phyloP scores from a whole-genome alignment of 495 filamentous ascomycete genomes.

The Niebla homalea region DNA sequence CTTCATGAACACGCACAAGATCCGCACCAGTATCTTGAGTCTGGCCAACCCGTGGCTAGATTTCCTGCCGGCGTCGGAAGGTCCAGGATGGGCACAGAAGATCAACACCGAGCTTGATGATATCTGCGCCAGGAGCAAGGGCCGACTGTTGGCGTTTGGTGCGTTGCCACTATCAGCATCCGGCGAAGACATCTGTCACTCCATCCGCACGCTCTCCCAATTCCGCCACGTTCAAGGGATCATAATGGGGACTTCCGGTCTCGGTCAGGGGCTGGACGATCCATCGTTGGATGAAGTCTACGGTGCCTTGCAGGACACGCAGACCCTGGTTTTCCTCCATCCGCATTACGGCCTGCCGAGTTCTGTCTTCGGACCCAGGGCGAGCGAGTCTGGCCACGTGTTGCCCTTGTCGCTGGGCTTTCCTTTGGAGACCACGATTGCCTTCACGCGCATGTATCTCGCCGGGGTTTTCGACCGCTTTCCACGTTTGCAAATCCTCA shows the following conservation, averaged over 20 bases:
- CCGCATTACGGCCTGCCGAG: constrained; percentile 84
- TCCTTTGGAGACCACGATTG: constrained; percentile 87
- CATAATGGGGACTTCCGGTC: constrained; percentile 74
- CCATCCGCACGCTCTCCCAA: constrained; percentile 44
- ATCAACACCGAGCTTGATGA: constrained; percentile 68
- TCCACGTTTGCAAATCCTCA: constrained; percentile 51
- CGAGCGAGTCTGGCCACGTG: constrained; percentile 71
- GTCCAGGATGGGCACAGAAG: constrained; percentile 42
- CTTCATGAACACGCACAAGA: constrained; percentile 78
- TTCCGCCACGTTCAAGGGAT: constrained; percentile 65
- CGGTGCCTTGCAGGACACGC: constrained; percentile 46
- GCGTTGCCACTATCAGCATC: constrained; percentile 65
- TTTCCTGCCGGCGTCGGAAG: constrained; percentile 53
- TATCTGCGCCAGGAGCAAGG: constrained; percentile 46
- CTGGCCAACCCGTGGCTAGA: constrained; percentile 96
- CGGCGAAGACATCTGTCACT: constrained; percentile 41
- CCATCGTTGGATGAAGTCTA: constrained; percentile 55
- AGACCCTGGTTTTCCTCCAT: constrained; percentile 68
- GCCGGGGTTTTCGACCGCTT: constrained; percentile 75
- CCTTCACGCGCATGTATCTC: constrained; percentile 75
- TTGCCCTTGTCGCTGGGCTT: constrained; percentile 79
- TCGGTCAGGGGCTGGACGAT: constrained; percentile 77
- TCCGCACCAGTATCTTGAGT: constrained; percentile 72
- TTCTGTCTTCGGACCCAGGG: constrained; percentile 60
- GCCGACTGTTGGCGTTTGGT: constrained; percentile 66